Conservation (phyloP, 257 asterid species). For the Cordia subcordata region DNA sequence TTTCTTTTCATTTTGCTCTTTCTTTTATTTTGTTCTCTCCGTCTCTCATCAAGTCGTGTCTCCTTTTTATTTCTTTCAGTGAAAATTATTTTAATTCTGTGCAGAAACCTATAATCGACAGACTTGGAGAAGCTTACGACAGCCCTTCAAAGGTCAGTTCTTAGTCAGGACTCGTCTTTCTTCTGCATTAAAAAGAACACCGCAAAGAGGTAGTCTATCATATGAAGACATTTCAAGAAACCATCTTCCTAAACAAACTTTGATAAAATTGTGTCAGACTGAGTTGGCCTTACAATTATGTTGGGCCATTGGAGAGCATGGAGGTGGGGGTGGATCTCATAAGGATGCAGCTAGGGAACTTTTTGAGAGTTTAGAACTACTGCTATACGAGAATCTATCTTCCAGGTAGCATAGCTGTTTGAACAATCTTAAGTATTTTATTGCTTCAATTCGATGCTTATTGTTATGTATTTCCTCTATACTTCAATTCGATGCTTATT, state of each 20-base stretch:
- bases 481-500: slow-evolving; percentile 9
- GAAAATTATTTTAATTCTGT: slow-evolving; percentile 10
- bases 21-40: background rate
- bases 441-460: slow-evolving; percentile 7
- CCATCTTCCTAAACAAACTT: background rate
- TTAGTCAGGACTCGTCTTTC: background rate
- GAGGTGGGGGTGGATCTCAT: slow-evolving; percentile 88
- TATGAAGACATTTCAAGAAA: background rate
- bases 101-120: slow-evolving; percentile 88
- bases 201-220: background rate
- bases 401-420: slow-evolving; percentile 46
- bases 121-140: slow-evolving; percentile 87
- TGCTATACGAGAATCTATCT: slow-evolving; percentile 79
- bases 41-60: background rate
- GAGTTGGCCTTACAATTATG: slow-evolving; percentile 90
- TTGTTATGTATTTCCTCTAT: slow-evolving; percentile 10
- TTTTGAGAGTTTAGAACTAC: slow-evolving; percentile 88
- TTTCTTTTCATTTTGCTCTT: background rate
- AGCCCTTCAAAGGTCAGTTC: slow-evolving; percentile 60
- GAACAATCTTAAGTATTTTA: slow-evolving; percentile 6
- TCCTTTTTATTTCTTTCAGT: background rate
- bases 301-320: slow-evolving; percentile 98
- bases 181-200: too few relatives aligned
- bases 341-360: slow-evolving; percentile 92
- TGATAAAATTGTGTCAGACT: slow-evolving; percentile 42